Evolutionary conservation across 495 filamentous ascomycete genomes (phyloP), one percentile per base, ranked within the genome.

Genomic region (Aspergillus asperescens): DNA sequence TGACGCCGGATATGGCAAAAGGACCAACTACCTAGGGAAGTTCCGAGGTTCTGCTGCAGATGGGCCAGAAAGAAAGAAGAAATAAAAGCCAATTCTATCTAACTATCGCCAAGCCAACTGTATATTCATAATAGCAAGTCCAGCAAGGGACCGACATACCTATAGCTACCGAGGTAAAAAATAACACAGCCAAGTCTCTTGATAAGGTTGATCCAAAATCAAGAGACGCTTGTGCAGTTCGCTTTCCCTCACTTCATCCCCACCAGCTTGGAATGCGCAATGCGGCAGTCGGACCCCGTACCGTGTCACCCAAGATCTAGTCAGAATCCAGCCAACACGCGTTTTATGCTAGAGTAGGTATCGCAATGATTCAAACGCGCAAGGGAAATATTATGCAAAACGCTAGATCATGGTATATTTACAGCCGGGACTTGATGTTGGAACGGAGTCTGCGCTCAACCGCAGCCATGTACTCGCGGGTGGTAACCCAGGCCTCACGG

Each of bases 391-490:
- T 18, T 20, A 34, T 54, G 50, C 35, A 48, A 20, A 46, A 60
- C 41, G 45, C 37, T 50, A 27, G 46, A 28, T 50, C 32, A 50
- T 22, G 32, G 44, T 20, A 52, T 48, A 58, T 69, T 55, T 71
- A 71, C 39, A 72, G 57, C 28, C 66, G 70, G 45, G 69, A 49
- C 72, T 81, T 78, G 63, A 86, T 66, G 66, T 73, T 77, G 20
- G 69, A 50, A 82, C 88, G 89, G 68, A 97, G 72, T 65, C 89
- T 73, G 69, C 80, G 81, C 83, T 95, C 91, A 44, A 97, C 89
- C 8, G 91, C 91, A 61, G 84, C 78, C 69, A 96, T 66, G 75
- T 95, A 96, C 73, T 90, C 88, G 53, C 70, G 77, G 48, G 93
- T 98, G 12, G 89, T 95, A 38, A 92, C 93, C 75, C 89, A 96